Evolutionary conservation across 208 protist genomes (phyloP).

Genomic region (Trypanosoma mega): DNA sequence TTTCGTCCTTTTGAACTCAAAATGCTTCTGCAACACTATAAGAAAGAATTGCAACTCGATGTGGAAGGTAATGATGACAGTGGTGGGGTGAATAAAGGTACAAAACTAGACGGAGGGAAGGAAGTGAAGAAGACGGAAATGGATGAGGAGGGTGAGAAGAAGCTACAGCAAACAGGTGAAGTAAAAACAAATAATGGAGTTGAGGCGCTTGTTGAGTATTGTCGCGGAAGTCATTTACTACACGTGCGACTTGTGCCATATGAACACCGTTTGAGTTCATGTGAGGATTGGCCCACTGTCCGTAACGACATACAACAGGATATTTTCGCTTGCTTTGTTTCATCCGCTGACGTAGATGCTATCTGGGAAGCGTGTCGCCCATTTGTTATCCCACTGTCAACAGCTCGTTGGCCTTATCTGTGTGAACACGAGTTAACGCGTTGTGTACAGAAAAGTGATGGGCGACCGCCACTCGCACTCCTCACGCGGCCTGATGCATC

Average conservation of each 20-base stretch:
- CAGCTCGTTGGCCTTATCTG: conserved; percentile 45
- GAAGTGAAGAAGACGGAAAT: too few relatives aligned
- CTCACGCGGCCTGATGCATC: conserved; percentile 45
- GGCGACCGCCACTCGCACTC: conserved; percentile 35
- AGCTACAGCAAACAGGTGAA: too few relatives aligned
- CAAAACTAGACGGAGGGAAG: not conserved
- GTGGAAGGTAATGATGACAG: conserved; percentile 3
- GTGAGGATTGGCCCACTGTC: too few relatives aligned
- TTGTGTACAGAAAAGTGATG: conserved; percentile 25
- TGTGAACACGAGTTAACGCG: conserved; percentile 61
- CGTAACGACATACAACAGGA: conserved; percentile 3
- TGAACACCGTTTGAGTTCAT: conserved; percentile 5
- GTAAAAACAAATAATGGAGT: too few relatives aligned
- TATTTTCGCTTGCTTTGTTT: conserved; percentile 49
- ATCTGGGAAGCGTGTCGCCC: conserved; percentile 37
- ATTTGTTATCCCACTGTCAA: conserved; percentile 26
- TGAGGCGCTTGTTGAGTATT: conserved; percentile 38
- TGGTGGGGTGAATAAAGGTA: conserved; percentile 9
- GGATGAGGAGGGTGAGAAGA: too few relatives aligned
- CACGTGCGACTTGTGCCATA: conserved; percentile 31
- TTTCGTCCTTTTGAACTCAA: conserved; percentile 53
- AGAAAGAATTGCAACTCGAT: conserved; percentile 23
- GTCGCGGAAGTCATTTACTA: conserved; percentile 30
- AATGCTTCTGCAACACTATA: conserved; percentile 46
- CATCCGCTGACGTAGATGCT: conserved; percentile 17